Percentiles rank a stretch among this genome's conserved stretches.
These are phyloP conservation scores for Phyllosticta capitalensis DNA, from an alignment of 2,329 filamentous ascomycete species.

Conservation along the genomic window DNA sequence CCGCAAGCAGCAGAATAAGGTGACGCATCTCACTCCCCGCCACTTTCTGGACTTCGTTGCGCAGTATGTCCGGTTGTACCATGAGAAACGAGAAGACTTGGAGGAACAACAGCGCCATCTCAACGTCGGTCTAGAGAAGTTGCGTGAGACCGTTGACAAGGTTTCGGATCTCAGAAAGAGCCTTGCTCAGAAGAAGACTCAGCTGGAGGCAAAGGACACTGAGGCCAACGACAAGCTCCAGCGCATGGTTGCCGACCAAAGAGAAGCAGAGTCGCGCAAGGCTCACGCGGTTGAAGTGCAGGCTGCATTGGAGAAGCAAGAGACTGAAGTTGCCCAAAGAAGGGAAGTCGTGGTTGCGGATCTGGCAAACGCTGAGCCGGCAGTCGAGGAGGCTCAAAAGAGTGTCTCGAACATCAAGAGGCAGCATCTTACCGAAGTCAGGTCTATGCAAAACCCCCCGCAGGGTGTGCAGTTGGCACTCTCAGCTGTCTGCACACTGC, in stretches of 20 bases:
- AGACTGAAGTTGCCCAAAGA: conserved; percentile 73
- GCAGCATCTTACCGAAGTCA: conserved; percentile 92
- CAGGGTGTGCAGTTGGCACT: conserved; percentile 83
- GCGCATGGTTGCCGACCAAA: conserved; percentile 92
- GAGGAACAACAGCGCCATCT: conserved; percentile 98
- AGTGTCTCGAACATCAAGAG: conserved; percentile 98
- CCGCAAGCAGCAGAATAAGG: conserved; percentile 81
- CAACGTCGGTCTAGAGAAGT: conserved; percentile 95
- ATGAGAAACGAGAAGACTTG: conserved; percentile 94
- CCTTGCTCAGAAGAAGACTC: conserved; percentile 86
- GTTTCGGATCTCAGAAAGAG: conserved; percentile 85
- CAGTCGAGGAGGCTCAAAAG: conserved; percentile 83
- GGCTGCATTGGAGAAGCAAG: conserved; percentile 75
- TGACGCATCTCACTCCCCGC: conserved; percentile 87
- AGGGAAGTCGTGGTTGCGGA: conserved; percentile 79
- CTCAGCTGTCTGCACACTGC: conserved; percentile 90
- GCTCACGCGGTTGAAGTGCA: conserved; percentile 83
- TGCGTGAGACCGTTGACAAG: conserved; percentile 94
- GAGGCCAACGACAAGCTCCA: conserved; percentile 97
- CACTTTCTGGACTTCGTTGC: conserved; percentile 98
- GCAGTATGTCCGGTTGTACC: conserved; percentile 95
- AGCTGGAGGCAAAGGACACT: conserved; percentile 85
- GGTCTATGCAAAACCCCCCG: conserved; percentile 91
- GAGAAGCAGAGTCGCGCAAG: conserved; percentile 87
- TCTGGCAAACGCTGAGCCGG: conserved; percentile 83